Evolutionary conservation across 352 stramenopile genomes (phyloP), one percentile per base, ranked within the genome.

Genomic region (Phytophthora sp.): DNA sequence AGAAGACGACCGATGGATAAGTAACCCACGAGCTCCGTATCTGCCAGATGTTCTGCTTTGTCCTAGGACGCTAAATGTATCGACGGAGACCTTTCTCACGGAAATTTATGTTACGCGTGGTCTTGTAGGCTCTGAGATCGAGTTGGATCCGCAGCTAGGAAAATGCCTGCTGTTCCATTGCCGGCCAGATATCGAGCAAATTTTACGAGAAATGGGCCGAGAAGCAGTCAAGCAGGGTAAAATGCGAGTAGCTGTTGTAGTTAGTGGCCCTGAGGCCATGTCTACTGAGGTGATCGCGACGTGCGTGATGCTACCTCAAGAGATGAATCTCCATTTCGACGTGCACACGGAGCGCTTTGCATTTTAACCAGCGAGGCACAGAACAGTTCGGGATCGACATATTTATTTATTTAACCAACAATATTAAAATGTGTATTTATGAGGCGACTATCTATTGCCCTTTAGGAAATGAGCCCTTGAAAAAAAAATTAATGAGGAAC

Each of bases 81-180:
- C 52, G 7, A 54, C 26, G 3, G 61, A 69, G 24, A 65, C 61
- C 3, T 85, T 85, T 39, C 56, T 53, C 18, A 71, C 60, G 1
- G 73, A 81, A 20, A 57, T 85, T 56, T 79, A 67, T 43, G 21
- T 83, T 12, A 81, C 73, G 1, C 55, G 57, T 13, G 51, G 58
- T 13, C 39, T 69, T 20, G 43, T 63, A 30, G 60, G 60, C 31
- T 44, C 62, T 4, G 53, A 73, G 17, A 13, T 54, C 4, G 48
- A 66, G 8, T 24, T 71, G 20, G 55, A 82, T 20, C 57, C 62
- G 10, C 30, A 66, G 20, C 51, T 73, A 4, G 31, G 12, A 0
- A 59, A 74, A 31, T 69, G 51, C 13, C 41, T 82, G 15, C 61
- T 60, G 44, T 68, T 64, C 31, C 30, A 57, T 21, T 39, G 53